Base-by-base conservation (phyloP, 1,284 basidiomycete genomes). In the Cutaneotrichosporon cavernicola region DNA sequence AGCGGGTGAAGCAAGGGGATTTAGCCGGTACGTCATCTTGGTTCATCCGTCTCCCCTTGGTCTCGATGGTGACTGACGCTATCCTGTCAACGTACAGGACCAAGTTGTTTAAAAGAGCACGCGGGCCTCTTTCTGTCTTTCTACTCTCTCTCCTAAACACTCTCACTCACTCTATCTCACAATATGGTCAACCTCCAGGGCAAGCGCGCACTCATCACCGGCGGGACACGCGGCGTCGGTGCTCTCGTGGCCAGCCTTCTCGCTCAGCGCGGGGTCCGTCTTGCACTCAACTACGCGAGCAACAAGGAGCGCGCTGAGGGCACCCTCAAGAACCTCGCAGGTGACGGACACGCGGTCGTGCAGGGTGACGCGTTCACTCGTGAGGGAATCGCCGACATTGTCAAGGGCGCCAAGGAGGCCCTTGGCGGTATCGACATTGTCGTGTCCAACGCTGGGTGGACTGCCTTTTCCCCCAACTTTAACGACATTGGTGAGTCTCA, bases 371-470 rank as follows among this genome's bases (percentile, higher is more conserved):
- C 66, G 11, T 72, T 72, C 55, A 63, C 62, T 30, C 67, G 64
- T n/a, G 69, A 58, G 16, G 67, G 68, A 30, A 58, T 72, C 40
- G 62, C 63, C 34, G 50, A 56, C 5, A 59, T 69, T 18, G 68
- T 65, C 10, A 62, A 67, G 36, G 58, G 62, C 21, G 63, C 66
- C 21, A 56, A 56, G 52, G 58, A 56, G 21, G 63, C 65, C 10
- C 66, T 68, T 1, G 69, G 70, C 16, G 65, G 65, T 4, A 49
- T 72, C 16, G 70, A 72, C 61, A 63, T 64, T 21, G 65, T 72
- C 3, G 65, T 69, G 16, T 67, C 65, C 8, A 72, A 72, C 26
- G 70, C 69, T 0, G 70, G 70, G 8, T 72, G 70, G 70, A 72
- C 70, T 2, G 66, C 67, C 40, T 69, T 72, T 49, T 46, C 43